Percentiles rank a stretch among this genome's conserved stretches.
Conservation (phyloP, 495 filamentous ascomycete genomes). For the Aspergillus baeticus region DNA sequence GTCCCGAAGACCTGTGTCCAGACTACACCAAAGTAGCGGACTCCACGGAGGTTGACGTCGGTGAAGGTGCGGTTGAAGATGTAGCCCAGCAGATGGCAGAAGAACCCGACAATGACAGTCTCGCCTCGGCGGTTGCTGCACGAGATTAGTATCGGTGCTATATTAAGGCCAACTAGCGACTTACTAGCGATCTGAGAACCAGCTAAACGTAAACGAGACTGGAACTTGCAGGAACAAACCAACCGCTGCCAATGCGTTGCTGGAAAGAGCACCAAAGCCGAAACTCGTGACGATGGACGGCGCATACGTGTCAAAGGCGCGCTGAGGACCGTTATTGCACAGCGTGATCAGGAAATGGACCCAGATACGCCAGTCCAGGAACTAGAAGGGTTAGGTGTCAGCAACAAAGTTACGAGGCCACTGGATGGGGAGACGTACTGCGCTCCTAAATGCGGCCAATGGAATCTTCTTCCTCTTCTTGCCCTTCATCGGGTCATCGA, state of each 20-base stretch:
- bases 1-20: constrained; percentile 11
- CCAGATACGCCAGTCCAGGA: constrained; percentile 17
- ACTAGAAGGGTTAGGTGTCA: not conserved
- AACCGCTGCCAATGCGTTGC: constrained; percentile 15
- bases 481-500: constrained; percentile 13
- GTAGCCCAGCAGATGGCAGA: constrained; percentile 13
- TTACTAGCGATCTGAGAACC: constrained; percentile 13
- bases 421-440: not conserved
- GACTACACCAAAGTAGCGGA: constrained; percentile 13
- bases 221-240: constrained; percentile 15
- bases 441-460: constrained; percentile 1
- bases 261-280: constrained; percentile 9
- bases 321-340: constrained; percentile 13
- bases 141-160: not conserved
- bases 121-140: constrained; percentile 13
- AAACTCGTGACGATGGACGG: constrained; percentile 16
- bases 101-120: constrained; percentile 11
- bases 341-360: constrained; percentile 15
- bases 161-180: not conserved
- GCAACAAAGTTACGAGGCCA: not conserved
- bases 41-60: constrained; percentile 2
- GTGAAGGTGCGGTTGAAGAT: constrained; percentile 18
- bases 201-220: constrained; percentile 14
- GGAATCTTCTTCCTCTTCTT: constrained; percentile 9
- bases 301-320: constrained; percentile 15